Conservation (phyloP, 768 basidiomycete genomes). For the Pleurotus giganteus region DNA sequence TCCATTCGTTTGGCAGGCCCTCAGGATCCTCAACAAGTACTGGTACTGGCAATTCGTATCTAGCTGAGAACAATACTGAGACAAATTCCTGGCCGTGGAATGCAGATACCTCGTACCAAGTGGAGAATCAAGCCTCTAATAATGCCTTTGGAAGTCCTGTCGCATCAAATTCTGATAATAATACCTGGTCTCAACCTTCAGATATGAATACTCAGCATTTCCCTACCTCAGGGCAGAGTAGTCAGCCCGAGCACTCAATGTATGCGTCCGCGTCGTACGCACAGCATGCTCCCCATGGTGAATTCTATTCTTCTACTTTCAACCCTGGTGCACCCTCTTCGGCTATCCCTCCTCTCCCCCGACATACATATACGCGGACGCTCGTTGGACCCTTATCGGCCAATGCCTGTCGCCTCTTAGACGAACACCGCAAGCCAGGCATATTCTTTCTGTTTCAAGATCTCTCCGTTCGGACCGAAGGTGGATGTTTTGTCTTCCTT, state of each 20-base stretch:
- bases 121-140: slow-evolving; percentile 24
- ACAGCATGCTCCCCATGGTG: slow-evolving; percentile 27
- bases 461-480: slow-evolving; percentile 90
- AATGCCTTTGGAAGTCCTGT: slow-evolving; percentile 27
- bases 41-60: slow-evolving; percentile 7
- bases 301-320: slow-evolving; percentile 21
- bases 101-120: slow-evolving; percentile 35
- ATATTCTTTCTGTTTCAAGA: slow-evolving; percentile 97
- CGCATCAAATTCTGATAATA: slow-evolving; percentile 34
- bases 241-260: slow-evolving; percentile 24
- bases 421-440: slow-evolving; percentile 82
- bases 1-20: slow-evolving; percentile 48
- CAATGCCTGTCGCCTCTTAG: slow-evolving; percentile 79
- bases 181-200: slow-evolving; percentile 26
- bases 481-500: slow-evolving; percentile 34
- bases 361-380: slow-evolving; percentile 79
- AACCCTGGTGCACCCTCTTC: slow-evolving; percentile 27
- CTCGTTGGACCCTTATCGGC: slow-evolving; percentile 88
- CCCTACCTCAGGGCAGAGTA: slow-evolving; percentile 24
- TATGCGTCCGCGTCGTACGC: slow-evolving; percentile 24
- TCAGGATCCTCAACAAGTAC: slow-evolving; percentile 16
- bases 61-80: slow-evolving; percentile 28
- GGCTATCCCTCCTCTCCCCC: slow-evolving; percentile 45
- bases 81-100: slow-evolving; percentile 52
- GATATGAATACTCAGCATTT: slow-evolving; percentile 14